Evolutionary conservation across 345 rosid species (phyloP), one percentile per base, ranked within the genome.

Genomic region (Bruguiera sexangula): DNA sequence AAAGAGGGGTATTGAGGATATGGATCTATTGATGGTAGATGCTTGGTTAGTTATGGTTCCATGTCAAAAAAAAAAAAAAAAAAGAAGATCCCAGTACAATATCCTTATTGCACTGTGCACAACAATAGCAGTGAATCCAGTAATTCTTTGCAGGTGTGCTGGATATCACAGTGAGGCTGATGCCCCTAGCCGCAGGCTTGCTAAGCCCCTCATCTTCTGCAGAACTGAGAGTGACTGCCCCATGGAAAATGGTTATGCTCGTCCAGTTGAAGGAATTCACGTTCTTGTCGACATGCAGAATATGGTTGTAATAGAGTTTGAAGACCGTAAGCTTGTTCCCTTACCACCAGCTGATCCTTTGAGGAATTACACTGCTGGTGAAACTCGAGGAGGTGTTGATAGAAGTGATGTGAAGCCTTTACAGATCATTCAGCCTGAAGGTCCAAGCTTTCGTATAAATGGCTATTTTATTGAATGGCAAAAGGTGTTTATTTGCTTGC

Each of bases 161-260:
- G 98, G 98, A 62, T 90, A 88, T 76, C 81, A 88, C 71, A 84
- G 92, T 76, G 91, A 88, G 39, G 88, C 92, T 32, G 98, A 92
- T 69, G 85, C 92, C 72, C 98, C 96, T 57, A 88, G 88, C 75
- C 85, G 88, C 66, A 84, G 98, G 68, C 92, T 92, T 66, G 98
- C 96, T 19, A 92, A 92, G 72, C 98, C 98, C n/a, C 95, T 92
- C 65, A 85, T 92, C 79, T 92, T 90, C 79, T 92, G 98, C 76
- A 85, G 96, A 80, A 92, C 98, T 65, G 96, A 88, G 84, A 92
- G 98, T 80, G 98, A 92, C 78, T 88, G 87, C 53, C 98, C 98
- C 9, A 85, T 92, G 91, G 98, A 92, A 83, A 92, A 92, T 82
- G 98, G 98, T 70, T 92, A 92, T 88, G 98, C 98, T 34, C 96